Conservation (phyloP, 73 alveolate genomes). For the Paramecium biaurelia region DNA sequence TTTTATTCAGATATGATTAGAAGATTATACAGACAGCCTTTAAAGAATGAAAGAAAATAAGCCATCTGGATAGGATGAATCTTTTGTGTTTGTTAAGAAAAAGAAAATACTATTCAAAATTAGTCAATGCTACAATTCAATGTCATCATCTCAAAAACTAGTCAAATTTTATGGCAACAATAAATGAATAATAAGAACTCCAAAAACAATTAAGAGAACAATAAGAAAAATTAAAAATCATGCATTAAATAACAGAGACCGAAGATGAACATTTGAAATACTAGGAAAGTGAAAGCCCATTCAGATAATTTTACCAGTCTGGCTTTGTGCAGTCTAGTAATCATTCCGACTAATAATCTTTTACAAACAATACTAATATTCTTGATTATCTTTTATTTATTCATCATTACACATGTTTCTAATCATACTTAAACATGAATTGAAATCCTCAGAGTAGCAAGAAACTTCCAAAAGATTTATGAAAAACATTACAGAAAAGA, state of each 20-base stretch:
- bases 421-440: no score
- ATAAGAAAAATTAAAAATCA: background rate
- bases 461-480: no score
- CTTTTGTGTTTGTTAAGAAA: background rate
- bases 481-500: no score
- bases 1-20: background rate
- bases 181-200: background rate
- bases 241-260: background rate
- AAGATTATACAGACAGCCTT: background rate
- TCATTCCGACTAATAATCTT: background rate
- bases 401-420: background rate
- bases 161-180: background rate
- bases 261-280: background rate
- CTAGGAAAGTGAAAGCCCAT: background rate
- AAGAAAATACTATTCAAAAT: background rate
- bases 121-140: background rate
- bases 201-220: no score
- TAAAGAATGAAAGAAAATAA: background rate
- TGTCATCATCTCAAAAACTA: background rate
- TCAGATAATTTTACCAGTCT: background rate
- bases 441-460: no score
- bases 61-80: background rate
- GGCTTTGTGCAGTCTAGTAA: background rate
- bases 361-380: background rate
- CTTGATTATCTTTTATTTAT: background rate